Evolutionary conservation across 768 basidiomycete genomes (phyloP), one percentile per base, ranked within the genome.

Genomic region (Tulasnella sp.): DNA sequence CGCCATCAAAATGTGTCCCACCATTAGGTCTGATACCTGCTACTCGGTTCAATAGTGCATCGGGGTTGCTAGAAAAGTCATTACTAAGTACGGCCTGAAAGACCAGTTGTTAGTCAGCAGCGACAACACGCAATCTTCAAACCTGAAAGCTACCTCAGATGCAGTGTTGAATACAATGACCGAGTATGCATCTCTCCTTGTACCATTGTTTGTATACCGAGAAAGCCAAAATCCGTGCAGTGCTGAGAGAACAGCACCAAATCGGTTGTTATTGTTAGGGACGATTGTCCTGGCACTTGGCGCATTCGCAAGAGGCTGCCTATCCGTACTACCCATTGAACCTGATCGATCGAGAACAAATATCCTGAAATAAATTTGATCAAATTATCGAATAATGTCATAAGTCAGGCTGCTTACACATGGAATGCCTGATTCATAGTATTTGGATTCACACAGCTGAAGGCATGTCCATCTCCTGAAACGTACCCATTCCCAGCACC

Each of bases 231-330:
- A 80, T 13, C 65, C 64, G 47, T 76, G 60, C 7, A 79, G 56
- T 0, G 78, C 71, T 0, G 76, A 74, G 34, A 72, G 73, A 0
- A 78, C 79, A 0, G 78, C 76, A 0, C 78, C 78, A n/a, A 78
- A 67, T 27, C 78, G 64, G 54, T 80, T 73, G 52, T 75, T 60
- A 34, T 65, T 63, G 0, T 47, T 56, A 10, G 58, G 60, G 4
- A 56, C 48, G 35, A 78, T 76, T 29, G 58, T 58, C 15, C 60
- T 53, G 3, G 69, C 65, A 3, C 52, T 64, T 0, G 75, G 73
- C 1, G 72, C 70, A 39, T 68, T 64, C 0, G 59, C 57, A 3
- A 78, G 65, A 0, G 78, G 78, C 1, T 40, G 60, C 32, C 66
- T 63, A 56, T 78, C 78, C 1, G 0, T n/a, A 0, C 0, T 1